These are phyloP conservation scores for Tolypocladium endophyticum DNA, from an alignment of 2,329 filamentous ascomycete genomes.

Conservation along the genomic window DNA sequence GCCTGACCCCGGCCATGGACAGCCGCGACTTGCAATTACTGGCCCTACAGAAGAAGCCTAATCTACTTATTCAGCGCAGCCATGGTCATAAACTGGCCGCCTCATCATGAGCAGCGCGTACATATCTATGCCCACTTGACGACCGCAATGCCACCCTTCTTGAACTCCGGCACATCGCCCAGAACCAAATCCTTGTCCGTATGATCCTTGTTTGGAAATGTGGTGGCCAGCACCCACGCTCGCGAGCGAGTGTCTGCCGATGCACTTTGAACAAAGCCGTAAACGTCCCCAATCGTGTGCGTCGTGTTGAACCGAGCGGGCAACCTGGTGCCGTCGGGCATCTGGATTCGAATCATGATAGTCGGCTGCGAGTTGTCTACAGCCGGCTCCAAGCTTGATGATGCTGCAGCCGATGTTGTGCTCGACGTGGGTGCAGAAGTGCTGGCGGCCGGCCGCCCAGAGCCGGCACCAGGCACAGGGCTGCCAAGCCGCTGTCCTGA, in stretches of 20 bases:
- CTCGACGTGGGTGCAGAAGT: constrained; percentile 17
- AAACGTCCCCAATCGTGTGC: constrained; percentile 68
- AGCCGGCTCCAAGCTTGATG: constrained; percentile 18
- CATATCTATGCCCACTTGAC: constrained; percentile 42
- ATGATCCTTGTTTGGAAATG: constrained; percentile 74
- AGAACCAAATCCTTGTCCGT: constrained; percentile 52
- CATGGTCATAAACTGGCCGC: neutral
- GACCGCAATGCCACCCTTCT: constrained; percentile 53
- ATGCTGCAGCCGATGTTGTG: constrained; percentile 22
- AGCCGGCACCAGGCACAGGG: constrained; percentile 54
- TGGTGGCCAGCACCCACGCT: constrained; percentile 68
- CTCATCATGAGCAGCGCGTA: neutral
- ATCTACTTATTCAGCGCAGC: neutral
- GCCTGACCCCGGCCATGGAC: neutral
- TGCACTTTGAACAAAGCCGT: constrained; percentile 60
- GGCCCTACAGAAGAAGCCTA: neutral
- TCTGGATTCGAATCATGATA: constrained; percentile 63
- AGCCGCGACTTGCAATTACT: neutral
- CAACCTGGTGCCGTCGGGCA: constrained; percentile 66
- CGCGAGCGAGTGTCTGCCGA: constrained; percentile 45
- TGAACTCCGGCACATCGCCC: constrained; percentile 54
- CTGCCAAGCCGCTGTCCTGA: constrained; percentile 65
- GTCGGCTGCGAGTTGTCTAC: constrained; percentile 59
- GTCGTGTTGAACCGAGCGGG: constrained; percentile 74
- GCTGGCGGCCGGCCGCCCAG: constrained; percentile 5